Base-by-base conservation (phyloP, 805 yeast species). In the Starmerella powellii region DNA sequence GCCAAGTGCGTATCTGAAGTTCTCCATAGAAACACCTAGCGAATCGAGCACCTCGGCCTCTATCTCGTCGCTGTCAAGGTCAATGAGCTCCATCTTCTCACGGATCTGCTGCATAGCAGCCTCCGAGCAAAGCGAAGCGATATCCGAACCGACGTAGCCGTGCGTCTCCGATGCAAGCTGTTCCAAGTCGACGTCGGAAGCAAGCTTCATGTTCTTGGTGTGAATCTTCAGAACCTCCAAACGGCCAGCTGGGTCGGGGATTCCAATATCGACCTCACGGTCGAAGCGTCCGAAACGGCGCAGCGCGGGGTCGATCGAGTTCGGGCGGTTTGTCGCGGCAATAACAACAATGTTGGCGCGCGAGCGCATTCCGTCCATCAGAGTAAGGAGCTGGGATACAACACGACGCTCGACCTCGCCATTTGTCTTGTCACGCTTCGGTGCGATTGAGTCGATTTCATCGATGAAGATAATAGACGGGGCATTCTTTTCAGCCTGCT, bases 311-410 rank as follows among this genome's bases (percentile, higher is more conserved):
- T 80, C 91, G 57, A 80, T 80, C 16, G 86, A 77, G 66, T 80
- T 81, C 51, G 91, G 91, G 63, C 91, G 72, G 66, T 80, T 80
- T 40, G 91, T 91, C 29, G 99, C 99, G 42, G 98, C 99, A 67
- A 91, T 91, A 44, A 91, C 99, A 49, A 91, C 98, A 55, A 85
- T 81, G 61, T 91, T 91, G 31, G 97, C 81, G 66, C 98, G 80
- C n/a, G 97, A 95, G 68, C 88, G 88, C 98, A 91, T 91, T 72
- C 98, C 99, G 62, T 91, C 99, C 99, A 91, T 91, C 55, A 91
- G 73, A 16, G 99, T 91, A 62, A 91, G 76, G 60, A 91, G 74
- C 69, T 91, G 98, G 24, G 97, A 88, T 48, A 91, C 99, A 44
- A 91, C 98, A 71, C 99, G 81, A 70, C 98, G 80, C 70, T 91